Base-by-base conservation (phyloP, 192 early-diverging fungal species). In the Coemansia sp. region DNA sequence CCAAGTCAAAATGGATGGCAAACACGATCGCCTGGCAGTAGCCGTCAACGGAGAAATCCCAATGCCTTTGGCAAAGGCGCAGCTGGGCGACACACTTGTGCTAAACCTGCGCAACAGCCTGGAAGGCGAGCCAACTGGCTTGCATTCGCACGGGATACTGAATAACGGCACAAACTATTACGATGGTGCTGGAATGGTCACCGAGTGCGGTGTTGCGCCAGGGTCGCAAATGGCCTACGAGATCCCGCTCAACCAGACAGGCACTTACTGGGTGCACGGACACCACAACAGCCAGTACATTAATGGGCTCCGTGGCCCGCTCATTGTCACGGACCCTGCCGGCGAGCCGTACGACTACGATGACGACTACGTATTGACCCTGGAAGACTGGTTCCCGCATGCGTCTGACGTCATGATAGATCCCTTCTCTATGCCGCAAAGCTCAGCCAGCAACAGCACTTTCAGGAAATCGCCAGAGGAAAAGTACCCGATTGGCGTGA, bases 231-330 rank as follows among this genome's bases (percentile, higher is more conserved):
- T 89, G 65, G 85, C 87, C 7, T 94, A 94, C 74, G 81, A 74
- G n/a, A 88, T 89, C 58, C 70, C 73, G n/a, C 66, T 87, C 34
- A 58, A 59, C 25, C 91, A 95, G 67, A 77, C 81, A 21, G 94
- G 94, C 55, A 93, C 91, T 21, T 94, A 87, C 79, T 95, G 94
- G 94, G 79, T 89, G 46, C 91, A 94, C 59, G 82, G 86, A 12
- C 92, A 94, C 69, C 77, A 68, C 59, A 71, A 61, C 51, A 82
- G 72, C 55, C 90, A 93, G 78, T 92, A 94, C 67, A 84, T 91
- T 30, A 90, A 94, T 59, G 93, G 93, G 34, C 75, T 93, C 40
- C 86, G 87, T 37, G 84, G 82, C 0, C 85, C 93, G 30, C 62
- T 94, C 13, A 85, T 92, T 48, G 77, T 94, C 37, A 79, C 87